Base-by-base conservation (phyloP, 1,284 basidiomycete species). In the Trichosporon sp. region DNA sequence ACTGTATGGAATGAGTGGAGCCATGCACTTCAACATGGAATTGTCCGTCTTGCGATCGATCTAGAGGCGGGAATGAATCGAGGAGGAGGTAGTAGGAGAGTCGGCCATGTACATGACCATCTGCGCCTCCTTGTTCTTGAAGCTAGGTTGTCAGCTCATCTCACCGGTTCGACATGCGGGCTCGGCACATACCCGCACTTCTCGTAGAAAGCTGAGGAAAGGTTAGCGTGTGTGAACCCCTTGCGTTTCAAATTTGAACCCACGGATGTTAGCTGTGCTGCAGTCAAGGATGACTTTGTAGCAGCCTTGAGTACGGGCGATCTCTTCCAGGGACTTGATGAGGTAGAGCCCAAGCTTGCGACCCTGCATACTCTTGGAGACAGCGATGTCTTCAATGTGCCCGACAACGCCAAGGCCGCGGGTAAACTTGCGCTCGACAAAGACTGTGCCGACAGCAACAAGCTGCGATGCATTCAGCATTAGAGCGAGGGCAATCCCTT, bases 281-380 rank as follows among this genome's bases (percentile, higher is more conserved):
- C 96, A 99, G 83, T 99, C 97, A 78, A 98, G 85, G 76, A 99
- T 98, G 21, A 94, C 94, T 90, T 99, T 98, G 86, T 98, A 98
- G 84, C 92, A 90, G 35, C 94, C 91, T 73, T 86, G 85, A 74
- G 83, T 86, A 87, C 94, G 90, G 77, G 91, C 91, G 81, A 96
- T 89, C 74, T 87, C 85, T 16, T 91, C 92, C 76, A 98, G 87
- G 4, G 91, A 90, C 76, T 93, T 88, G 80, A 99, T 96, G 77
- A 98, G 87, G 75, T 90, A 87, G 83, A 93, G 85, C 0, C 96
- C 96, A 38, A 99, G 88, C 79, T 80, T 81, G 85, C 92, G 92
- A 51, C 96, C 96, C 86, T 98, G 95, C 84, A 92, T 90, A 61
- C 85, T 86, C 83, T 91, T 90, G 84, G 93, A 91, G 2, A 98